Evolutionary conservation across 805 yeast genomes (phyloP), one percentile per base, ranked within the genome.

Genomic region (Kodamaea hsintzibuensis): DNA sequence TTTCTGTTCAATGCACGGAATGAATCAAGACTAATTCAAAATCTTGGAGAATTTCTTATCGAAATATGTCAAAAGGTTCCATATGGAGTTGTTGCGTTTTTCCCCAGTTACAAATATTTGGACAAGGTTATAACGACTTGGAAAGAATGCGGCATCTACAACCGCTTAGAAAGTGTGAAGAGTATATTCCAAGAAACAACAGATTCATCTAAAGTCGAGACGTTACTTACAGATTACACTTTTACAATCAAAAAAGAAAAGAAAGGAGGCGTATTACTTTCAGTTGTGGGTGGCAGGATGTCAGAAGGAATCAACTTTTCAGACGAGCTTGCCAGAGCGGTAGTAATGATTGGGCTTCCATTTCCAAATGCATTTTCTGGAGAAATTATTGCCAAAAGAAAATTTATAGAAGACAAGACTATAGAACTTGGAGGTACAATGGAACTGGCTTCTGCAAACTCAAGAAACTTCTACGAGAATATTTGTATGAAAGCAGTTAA

Each of bases 251-350:
- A 54, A 2, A 58, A 62, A 2, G 62, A 66, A 2, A 52, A 47
- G 0, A 58, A 64, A 3, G 93, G 95, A 1, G 92, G 96, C 0
- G 60, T 88, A 1, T 67, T 92, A 3, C 73, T 93, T 27, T 84
- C 97, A 0, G 96, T 93, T 0, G 96, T 93, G 13, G 97, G 97
- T 1, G 98, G 98, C 0, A 87, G 87, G 63, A 77, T 92, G 71
- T 89, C 96, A 0, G 98, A 92, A 68, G 98, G 98, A 4, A 93
- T 92, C 43, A 92, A 92, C 65, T 92, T 93, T 66, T 82, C 92
- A 9, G 93, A 91, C 63, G 84, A 86, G 40, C 71, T 93, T n/a
- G 97, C 97, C 0, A 76, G 98, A 54, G 91, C 89, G 0, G 92
- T 93, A 0, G 73, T 89, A 1, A 86, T 93, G 88, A 76, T 90